phyloP scores from a whole-genome alignment of 2,329 filamentous ascomycete species.

The Aspergillus neoniger region DNA sequence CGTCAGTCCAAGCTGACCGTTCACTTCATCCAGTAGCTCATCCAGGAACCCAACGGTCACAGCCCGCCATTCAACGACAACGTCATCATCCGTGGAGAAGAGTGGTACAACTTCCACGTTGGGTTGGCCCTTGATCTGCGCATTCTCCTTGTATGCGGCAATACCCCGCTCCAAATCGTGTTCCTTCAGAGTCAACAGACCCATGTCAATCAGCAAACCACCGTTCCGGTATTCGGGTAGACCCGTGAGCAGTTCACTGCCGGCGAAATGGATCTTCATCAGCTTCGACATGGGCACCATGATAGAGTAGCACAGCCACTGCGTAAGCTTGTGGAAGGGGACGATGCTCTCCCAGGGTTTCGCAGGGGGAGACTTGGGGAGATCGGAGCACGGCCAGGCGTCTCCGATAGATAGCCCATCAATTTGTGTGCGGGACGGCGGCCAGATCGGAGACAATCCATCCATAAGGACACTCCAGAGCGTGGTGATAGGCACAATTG shows the following conservation, averaged over 20 bases:
- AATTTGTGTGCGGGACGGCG: conserved; percentile 78
- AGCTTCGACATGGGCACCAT: conserved; percentile 88
- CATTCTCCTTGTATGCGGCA: conserved; percentile 68
- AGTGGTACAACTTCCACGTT: conserved; percentile 72
- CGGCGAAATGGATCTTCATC: conserved; percentile 77
- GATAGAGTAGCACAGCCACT: conserved; percentile 92
- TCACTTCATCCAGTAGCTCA: conserved; percentile 69
- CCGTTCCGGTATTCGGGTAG: conserved; percentile 92
- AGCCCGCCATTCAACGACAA: conserved; percentile 78
- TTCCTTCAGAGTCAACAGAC: conserved; percentile 73
- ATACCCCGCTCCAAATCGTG: conserved; percentile 71
- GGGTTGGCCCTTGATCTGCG: conserved; percentile 70
- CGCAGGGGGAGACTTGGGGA: conserved; percentile 69
- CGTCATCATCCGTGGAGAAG: conserved; percentile 72
- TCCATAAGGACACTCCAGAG: conserved; percentile 91
- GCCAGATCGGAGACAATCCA: conserved; percentile 85
- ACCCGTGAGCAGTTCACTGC: conserved; percentile 79
- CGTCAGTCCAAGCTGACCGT: conserved; percentile 65
- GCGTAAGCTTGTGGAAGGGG: conserved; percentile 90
- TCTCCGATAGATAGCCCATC: conserved; percentile 87
- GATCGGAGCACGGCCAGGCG: conserved; percentile 84
- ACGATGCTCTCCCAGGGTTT: conserved; percentile 78
- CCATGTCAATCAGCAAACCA: conserved; percentile 81
- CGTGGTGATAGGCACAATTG: conserved; percentile 82
- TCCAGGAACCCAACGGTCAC: conserved; percentile 75